Base-by-base conservation (phyloP, 306 rosid species). In the Herpetospermum pedunculosum region DNA sequence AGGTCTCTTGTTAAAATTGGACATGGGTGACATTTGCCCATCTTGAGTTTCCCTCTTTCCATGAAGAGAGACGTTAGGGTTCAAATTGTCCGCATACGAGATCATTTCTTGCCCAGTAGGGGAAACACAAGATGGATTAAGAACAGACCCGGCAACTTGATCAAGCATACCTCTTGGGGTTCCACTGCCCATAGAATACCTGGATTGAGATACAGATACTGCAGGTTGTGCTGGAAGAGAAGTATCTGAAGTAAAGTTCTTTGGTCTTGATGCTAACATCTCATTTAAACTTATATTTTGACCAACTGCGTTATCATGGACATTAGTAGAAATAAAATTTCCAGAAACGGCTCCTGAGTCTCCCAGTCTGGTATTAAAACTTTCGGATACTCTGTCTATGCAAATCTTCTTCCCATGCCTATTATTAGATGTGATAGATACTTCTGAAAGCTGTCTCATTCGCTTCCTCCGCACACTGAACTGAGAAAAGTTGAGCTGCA, bases 41-140 rank as follows among this genome's bases (percentile, higher is more conserved):
- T 95, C 96, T 59, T 81, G 92, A 84, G 75, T 84, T 76, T 91
- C 99, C 79, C 99, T 84, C 80, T 88, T 95, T 52, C 82, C 86
- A 58, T 35, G 88, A 85, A 84, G 74, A 80, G 95, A 72, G 82
- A 77, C 62, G 80, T 78, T 76, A 52, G 89, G 37, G 53, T 80
- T 89, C 43, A 83, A 55, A 81, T 84, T 88, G 70, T 88, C 96
- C 14, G 82, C 81, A 76, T 87, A 88, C 1, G 96, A 82, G 55
- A 81, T 81, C 76, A 78, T 57, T 73, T 95, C 99, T 77, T 84
- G 97, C 73, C 89, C 83, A 77, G 85, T 75, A 84, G 91, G 84
- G 57, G 94, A 82, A 76, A 86, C 84, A 63, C 77, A 90, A 1
- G 88, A 77, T 50, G 85, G 52, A 80, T 86, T 86, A 47, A 77